A percentile compares a stretch with the other conserved stretches of the same genome.
phyloP scores from a whole-genome alignment of 192 early-diverging fungal species.

The Gamsiella multidivaricata region DNA sequence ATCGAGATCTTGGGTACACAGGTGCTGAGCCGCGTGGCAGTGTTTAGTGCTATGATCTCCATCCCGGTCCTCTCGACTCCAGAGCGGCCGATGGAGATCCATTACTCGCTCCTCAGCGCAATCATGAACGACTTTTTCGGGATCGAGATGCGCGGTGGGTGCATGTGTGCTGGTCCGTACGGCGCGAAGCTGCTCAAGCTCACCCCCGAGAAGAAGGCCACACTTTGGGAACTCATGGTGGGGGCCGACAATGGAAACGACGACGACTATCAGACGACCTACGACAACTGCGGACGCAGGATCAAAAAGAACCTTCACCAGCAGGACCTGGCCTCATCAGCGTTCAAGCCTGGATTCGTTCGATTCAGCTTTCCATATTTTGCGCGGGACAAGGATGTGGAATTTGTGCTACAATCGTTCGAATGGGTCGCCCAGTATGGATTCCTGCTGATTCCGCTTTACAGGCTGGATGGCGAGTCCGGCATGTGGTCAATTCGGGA shows the following conservation, averaged over 20 bases:
- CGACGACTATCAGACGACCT: no score
- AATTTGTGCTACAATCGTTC: slow-evolving; percentile 55
- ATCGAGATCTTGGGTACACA: slow-evolving; percentile 12
- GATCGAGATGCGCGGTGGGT: slow-evolving; percentile 54
- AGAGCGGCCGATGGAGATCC: slow-evolving; percentile 28
- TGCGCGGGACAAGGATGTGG: slow-evolving; percentile 48
- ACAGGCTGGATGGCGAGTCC: slow-evolving; percentile 14
- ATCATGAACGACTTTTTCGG: slow-evolving; percentile 60
- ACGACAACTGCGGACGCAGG: no score
- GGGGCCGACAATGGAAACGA: not conserved
- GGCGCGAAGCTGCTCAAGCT: slow-evolving; percentile 19
- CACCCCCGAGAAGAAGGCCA: slow-evolving; percentile 9
- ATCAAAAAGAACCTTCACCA: slow-evolving; percentile 5
- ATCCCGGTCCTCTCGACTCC: not conserved
- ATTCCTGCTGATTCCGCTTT: slow-evolving; percentile 42
- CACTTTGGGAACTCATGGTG: slow-evolving; percentile 18
- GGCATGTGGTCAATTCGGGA: slow-evolving; percentile 39
- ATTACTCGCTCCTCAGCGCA: slow-evolving; percentile 45
- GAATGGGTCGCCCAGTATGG: slow-evolving; percentile 53
- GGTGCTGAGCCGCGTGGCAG: slow-evolving; percentile 13
- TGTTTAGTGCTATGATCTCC: slow-evolving; percentile 23
- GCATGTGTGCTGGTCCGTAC: slow-evolving; percentile 50
- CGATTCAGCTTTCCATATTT: slow-evolving; percentile 58
- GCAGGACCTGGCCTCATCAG: slow-evolving; percentile 10
- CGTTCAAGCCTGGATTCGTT: slow-evolving; percentile 38